A percentile compares a stretch with the other conserved stretches of the same genome.
These are phyloP conservation scores for Ambrosia trifida DNA, from an alignment of 129 eudicot species.

Conservation along the genomic window DNA sequence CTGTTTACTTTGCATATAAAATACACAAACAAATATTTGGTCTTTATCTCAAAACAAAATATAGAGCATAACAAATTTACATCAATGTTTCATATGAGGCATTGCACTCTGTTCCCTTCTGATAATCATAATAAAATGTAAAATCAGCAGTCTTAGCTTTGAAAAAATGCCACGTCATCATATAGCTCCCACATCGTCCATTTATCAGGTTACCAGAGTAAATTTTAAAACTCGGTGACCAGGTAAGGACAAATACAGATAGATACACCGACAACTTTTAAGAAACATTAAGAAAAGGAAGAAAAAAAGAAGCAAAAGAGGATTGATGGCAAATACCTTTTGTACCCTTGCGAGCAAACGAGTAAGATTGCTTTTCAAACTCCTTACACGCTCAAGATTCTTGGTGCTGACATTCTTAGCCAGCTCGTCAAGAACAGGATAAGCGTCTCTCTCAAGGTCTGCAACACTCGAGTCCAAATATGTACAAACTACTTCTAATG, in stretches of 20 bases:
- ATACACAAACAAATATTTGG: not conserved
- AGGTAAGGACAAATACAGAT: not conserved
- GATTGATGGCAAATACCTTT: constrained; percentile 55
- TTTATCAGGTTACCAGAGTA: constrained; percentile 1
- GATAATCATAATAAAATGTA: not conserved
- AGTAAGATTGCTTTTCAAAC: constrained; percentile 93
- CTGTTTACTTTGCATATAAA: not conserved
- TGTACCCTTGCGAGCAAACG: constrained; percentile 98
- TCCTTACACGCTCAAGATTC: constrained; percentile 94
- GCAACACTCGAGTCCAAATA: constrained; percentile 83
- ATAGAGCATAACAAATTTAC: not conserved
- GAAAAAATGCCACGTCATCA: not conserved
- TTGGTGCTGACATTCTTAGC: constrained; percentile 92
- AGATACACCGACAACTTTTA: not conserved
- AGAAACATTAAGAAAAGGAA: not conserved
- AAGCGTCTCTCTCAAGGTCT: constrained; percentile 88
- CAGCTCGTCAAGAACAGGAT: constrained; percentile 93
- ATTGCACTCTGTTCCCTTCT: not conserved
- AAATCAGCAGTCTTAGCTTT: not conserved
- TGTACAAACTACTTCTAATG: constrained; percentile 84
- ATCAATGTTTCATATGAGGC: not conserved
- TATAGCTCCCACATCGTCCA: not conserved
- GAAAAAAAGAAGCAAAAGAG: not conserved
- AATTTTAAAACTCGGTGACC: not conserved
- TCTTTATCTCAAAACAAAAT: not conserved